Evolutionary conservation across 1,139 yeast genomes (phyloP).

Genomic region (Arxiozyma telluris): DNA sequence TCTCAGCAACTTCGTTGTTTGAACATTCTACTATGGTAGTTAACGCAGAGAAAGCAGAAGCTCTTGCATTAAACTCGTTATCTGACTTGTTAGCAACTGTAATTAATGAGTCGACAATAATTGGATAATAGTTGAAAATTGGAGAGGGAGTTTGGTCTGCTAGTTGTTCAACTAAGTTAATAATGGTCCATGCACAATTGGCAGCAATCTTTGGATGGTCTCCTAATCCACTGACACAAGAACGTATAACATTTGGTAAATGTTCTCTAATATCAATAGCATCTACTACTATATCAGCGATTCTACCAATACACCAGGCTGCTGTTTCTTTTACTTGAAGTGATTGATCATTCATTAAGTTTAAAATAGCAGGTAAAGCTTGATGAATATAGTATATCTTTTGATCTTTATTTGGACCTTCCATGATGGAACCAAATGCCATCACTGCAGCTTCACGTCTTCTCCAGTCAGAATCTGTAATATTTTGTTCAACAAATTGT

Average conservation of each 20-base stretch:
- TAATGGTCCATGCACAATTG: conserved; percentile 95
- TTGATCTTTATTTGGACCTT: conserved; percentile 80
- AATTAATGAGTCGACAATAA: conserved; percentile 61
- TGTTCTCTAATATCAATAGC: conserved; percentile 60
- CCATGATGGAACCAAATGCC: conserved; percentile 96
- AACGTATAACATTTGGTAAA: conserved; percentile 61
- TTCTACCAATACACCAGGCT: conserved; percentile 97
- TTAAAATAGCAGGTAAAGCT: conserved; percentile 72
- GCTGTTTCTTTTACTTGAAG: conserved; percentile 93
- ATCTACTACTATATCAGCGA: conserved; percentile 77
- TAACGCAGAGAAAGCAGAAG: conserved; percentile 91
- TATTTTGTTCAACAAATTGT: conserved; percentile 69
- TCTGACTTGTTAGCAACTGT: conserved; percentile 62
- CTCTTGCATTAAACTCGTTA: conserved; percentile 82
- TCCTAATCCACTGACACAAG: conserved; percentile 65
- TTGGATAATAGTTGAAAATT: conserved; percentile 64
- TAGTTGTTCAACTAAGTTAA: conserved; percentile 81
- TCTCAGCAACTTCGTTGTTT: conserved; percentile 59
- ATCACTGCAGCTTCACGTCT: conserved; percentile 93
- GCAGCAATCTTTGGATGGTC: conserved; percentile 91
- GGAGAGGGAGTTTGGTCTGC: conserved; percentile 53
- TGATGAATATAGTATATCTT: conserved; percentile 60
- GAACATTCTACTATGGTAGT: conserved; percentile 72
- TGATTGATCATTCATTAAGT: conserved; percentile 60
- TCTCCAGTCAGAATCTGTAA: conserved; percentile 63